phyloP scores from a whole-genome alignment of 2,329 filamentous ascomycete species.

The Alternaria brassicicola region DNA sequence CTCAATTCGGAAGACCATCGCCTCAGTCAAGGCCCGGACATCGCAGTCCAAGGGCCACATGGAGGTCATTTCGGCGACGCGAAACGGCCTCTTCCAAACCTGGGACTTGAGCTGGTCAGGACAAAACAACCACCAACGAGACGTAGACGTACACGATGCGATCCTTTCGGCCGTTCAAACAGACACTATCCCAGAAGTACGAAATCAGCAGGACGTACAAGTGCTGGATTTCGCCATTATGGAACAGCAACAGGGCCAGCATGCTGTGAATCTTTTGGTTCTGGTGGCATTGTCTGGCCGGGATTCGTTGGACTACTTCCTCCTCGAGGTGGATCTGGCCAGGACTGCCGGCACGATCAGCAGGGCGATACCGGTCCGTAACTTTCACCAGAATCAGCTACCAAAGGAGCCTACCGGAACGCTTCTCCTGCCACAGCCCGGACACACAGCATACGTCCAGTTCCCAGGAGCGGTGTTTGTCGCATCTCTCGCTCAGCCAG shows the following conservation, averaged over 20 bases:
- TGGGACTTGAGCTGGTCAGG: conserved; percentile 92
- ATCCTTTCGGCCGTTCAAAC: conserved; percentile 68
- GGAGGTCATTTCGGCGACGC: conserved; percentile 79
- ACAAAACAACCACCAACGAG: conserved; percentile 74
- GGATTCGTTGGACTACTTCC: conserved; percentile 64
- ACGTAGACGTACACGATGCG: conserved; percentile 71
- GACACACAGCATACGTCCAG: conserved; percentile 79
- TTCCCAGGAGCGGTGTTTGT: conserved; percentile 81
- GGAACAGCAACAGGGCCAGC: conserved; percentile 45
- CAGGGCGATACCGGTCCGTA: conserved; percentile 69
- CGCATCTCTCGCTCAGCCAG: conserved; percentile 70
- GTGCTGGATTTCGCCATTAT: conserved; percentile 81
- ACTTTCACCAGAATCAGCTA: conserved; percentile 53
- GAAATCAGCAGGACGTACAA: conserved; percentile 66
- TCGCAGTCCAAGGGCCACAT: conserved; percentile 79
- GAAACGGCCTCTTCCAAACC: conserved; percentile 76
- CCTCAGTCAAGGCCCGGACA: conserved; percentile 76
- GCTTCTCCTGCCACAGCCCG: conserved; percentile 79
- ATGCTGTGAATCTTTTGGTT: conserved; percentile 33
- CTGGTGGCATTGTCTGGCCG: conserved; percentile 42
- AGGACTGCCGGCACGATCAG: conserved; percentile 62
- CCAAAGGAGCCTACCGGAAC: conserved; percentile 46
- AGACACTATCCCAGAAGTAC: conserved; percentile 55
- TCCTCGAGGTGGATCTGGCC: conserved; percentile 73
- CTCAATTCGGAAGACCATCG: conserved; percentile 75